Evolutionary conservation across 306 rosid species (phyloP).

Genomic region (Cucumis melo): DNA sequence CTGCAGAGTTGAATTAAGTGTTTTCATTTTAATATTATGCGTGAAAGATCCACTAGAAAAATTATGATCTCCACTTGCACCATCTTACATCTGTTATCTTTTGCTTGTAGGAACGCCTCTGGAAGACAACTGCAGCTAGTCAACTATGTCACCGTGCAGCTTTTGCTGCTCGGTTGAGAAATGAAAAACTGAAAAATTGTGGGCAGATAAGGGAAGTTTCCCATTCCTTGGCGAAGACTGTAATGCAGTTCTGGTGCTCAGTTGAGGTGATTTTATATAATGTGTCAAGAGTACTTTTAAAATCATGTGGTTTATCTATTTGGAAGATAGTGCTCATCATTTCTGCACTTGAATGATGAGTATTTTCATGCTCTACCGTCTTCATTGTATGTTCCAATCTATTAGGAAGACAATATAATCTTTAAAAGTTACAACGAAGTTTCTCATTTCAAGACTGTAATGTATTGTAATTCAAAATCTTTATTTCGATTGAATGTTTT

Average conservation of each 20-base stretch:
- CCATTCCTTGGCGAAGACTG: conserved; percentile 74
- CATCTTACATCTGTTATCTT: conserved; percentile 4
- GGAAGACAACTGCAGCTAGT: conserved; percentile 88
- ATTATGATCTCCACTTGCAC: background rate
- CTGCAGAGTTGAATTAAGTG: background rate
- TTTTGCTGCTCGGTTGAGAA: conserved; percentile 53
- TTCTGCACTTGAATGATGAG: too few species aligned
- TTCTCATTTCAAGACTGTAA: conserved; percentile 18
- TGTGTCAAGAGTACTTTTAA: conserved; percentile 9
- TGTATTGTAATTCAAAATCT: too few species aligned
- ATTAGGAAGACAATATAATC: background rate
- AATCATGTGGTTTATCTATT: background rate
- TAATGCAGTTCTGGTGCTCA: conserved; percentile 87
- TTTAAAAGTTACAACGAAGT: conserved; percentile 8
- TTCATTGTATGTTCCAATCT: too few species aligned
- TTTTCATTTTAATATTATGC: background rate
- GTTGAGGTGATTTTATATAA: conserved; percentile 46
- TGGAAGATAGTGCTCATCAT: too few species aligned
- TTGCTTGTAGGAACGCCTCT: conserved; percentile 72
- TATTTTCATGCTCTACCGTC: too few species aligned
- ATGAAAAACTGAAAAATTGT: conserved; percentile 35
- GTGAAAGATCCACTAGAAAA: background rate
- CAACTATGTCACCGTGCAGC: conserved; percentile 61
- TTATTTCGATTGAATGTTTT: too few species aligned
- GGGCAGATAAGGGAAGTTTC: conserved; percentile 47